Base-by-base conservation (phyloP, 805 yeast genomes). In the Wickerhamomyces hampshirensis region DNA sequence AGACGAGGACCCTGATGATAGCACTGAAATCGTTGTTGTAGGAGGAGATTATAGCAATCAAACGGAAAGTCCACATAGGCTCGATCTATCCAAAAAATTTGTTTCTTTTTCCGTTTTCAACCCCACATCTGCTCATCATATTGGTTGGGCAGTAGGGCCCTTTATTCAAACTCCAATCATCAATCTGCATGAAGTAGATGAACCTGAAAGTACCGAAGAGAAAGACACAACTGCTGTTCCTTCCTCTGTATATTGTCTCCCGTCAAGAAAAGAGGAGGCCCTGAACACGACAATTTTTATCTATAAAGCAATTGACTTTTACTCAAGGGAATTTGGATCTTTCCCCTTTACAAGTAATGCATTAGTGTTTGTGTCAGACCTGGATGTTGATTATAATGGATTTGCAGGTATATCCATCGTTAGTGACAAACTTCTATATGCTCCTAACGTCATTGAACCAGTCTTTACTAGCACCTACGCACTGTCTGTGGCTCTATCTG, bases 81-180 rank as follows among this genome's bases (percentile, higher is more conserved):
- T 75, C 5, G 95, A 88, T 56, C 56, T 73, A 24, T 69, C 82
- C 4, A 86, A 86, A 53, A 91, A 88, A 48, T 68, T 80, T 2
- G 87, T 75, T 33, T 69, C 77, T 15, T 91, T 80, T 68, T 77
- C 80, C 12, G 64, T 85, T 7, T 80, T 80, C 53, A 84, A 80
- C 37, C 96, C 98, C 1, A 83, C 87, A 1, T 81, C 95, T 26
- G 86, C 98, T 1, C 97, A 89, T 48, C 97, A 91, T 58, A 69
- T 93, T 15, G 98, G 98, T 0, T 93, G 95, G 80, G 89, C 95
- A 0, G 75, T 88, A 4, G 98, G 98, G 0, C 81, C 95, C 2
- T 93, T 91, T 56, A 79, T 80, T 28, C 73, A 74, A 36, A 63
- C 77, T 3, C 74, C 77, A 0, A 50, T 87, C 21, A 58, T 77